These are phyloP conservation scores for Cercospora beticola DNA, from an alignment of 2,329 filamentous ascomycete species.

Conservation along the genomic window DNA sequence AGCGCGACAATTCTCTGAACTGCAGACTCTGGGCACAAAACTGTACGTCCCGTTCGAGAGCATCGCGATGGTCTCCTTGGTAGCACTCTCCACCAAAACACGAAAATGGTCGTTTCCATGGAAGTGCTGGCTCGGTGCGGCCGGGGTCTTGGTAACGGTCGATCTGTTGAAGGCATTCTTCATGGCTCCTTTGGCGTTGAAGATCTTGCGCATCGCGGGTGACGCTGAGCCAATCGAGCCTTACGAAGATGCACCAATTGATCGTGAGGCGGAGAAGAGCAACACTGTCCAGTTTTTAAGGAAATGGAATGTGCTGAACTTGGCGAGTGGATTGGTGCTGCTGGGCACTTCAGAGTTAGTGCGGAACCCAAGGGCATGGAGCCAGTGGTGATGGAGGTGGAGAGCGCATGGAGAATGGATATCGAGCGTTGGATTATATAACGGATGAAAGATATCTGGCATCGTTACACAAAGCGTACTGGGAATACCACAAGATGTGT, in stretches of 20 bases:
- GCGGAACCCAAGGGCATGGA: not conserved
- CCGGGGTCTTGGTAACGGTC: slow-evolving; percentile 23
- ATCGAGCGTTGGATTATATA: not conserved
- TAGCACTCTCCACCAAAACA: slow-evolving; percentile 25
- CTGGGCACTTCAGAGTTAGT: not conserved
- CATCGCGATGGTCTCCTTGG: slow-evolving; percentile 26
- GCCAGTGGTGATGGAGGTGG: not conserved
- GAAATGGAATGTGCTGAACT: slow-evolving; percentile 24
- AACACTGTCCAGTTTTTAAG: slow-evolving; percentile 33
- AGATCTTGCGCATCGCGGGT: slow-evolving; percentile 30
- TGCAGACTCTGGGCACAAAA: slow-evolving; percentile 26
- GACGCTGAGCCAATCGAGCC: slow-evolving; percentile 34
- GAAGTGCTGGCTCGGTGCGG: slow-evolving; percentile 29
- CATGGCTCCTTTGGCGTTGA: slow-evolving; percentile 32
- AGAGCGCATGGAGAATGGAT: not conserved
- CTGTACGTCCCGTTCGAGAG: slow-evolving; percentile 30
- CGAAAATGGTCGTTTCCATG: slow-evolving; percentile 17
- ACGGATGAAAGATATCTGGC: not conserved
- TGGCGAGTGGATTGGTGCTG: slow-evolving; percentile 4
- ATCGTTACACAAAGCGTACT: not conserved
- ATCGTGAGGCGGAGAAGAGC: slow-evolving; percentile 32
- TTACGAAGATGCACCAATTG: slow-evolving; percentile 34
- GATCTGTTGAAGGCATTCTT: slow-evolving; percentile 29
- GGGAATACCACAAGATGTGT: not conserved
- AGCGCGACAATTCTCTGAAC: slow-evolving; percentile 30